These are phyloP conservation scores for Chimonanthus praecox DNA, from an alignment of 164 flowering plant species.

Conservation along the genomic window DNA sequence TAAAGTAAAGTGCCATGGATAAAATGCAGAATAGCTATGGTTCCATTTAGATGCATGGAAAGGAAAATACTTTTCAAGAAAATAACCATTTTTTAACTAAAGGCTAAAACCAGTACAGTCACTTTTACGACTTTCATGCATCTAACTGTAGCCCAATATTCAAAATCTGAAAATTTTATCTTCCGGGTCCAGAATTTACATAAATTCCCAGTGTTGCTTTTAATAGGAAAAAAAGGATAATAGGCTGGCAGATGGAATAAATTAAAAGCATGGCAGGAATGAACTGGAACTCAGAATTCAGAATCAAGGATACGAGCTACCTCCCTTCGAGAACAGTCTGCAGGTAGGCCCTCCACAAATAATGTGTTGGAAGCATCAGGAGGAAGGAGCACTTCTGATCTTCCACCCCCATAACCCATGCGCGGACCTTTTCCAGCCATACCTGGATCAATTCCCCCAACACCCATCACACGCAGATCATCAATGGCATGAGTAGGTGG, in stretches of 20 bases:
- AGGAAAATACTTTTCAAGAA: too few relatives aligned
- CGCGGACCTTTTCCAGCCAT: constrained; percentile 32
- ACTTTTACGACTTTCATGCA: too few relatives aligned
- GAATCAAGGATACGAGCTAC: constrained; percentile 85
- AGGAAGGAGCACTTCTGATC: constrained; percentile 50
- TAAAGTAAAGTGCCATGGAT: not conserved
- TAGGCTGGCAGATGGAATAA: not conserved
- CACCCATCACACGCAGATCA: constrained; percentile 42
- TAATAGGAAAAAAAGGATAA: not conserved
- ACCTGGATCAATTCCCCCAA: constrained; percentile 39
- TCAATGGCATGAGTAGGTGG: constrained; percentile 38
- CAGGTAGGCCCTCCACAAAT: constrained; percentile 87
- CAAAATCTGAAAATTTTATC: not conserved
- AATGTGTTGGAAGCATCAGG: constrained; percentile 78
- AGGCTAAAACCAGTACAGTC: too few relatives aligned
- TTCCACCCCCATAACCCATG: constrained; percentile 41
- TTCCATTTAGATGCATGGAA: too few relatives aligned
- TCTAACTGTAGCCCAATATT: too few relatives aligned
- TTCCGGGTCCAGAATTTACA: not conserved
- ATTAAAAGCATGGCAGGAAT: not conserved
- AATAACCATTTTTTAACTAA: too few relatives aligned
- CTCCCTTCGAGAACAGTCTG: constrained; percentile 72
- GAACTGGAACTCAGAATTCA: not conserved
- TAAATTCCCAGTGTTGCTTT: too few relatives aligned
- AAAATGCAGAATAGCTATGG: too few relatives aligned